Percentiles rank a stretch among this genome's conserved stretches.
Conservation (phyloP, 179 eudicot genomes). For the Silene vulgaris region DNA sequence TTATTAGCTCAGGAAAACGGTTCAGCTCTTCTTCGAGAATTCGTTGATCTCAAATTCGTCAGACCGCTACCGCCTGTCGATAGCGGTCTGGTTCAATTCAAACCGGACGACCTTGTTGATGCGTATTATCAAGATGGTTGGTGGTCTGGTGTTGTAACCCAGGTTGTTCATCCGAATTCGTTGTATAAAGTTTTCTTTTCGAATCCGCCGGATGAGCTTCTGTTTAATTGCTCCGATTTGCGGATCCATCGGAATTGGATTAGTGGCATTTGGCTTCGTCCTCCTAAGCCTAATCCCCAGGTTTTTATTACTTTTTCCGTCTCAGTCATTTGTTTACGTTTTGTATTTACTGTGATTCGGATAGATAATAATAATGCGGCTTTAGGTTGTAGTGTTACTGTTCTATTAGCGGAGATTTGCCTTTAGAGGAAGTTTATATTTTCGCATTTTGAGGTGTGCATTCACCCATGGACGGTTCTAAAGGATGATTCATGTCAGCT, state of each 20-base stretch:
- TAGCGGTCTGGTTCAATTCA: slow-evolving; percentile 20
- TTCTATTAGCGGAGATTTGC: no score
- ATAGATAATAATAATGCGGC: no score
- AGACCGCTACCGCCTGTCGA: slow-evolving; percentile 40
- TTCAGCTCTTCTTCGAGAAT: slow-evolving; percentile 35
- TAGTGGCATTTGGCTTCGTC: slow-evolving; percentile 45
- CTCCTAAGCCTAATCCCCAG: slow-evolving; percentile 34
- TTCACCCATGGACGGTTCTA: no score
- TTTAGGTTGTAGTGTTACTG: no score
- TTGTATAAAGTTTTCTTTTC: slow-evolving; percentile 35
- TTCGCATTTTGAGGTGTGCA: no score
- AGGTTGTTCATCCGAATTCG: slow-evolving; percentile 8
- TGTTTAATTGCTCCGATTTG: slow-evolving; percentile 33
- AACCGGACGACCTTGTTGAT: slow-evolving; percentile 47
- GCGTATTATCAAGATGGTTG: slow-evolving; percentile 57
- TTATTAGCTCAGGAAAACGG: slow-evolving; percentile 33
- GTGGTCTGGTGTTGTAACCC: slow-evolving; percentile 62
- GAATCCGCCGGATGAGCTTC: slow-evolving; percentile 44
- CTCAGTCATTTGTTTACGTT: neutral
- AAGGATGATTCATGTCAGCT: no score
- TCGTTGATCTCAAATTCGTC: slow-evolving; percentile 26
- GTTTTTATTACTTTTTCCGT: neutral
- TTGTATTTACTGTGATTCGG: no score
- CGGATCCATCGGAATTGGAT: slow-evolving; percentile 51
- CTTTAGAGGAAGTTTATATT: no score